phyloP scores from a whole-genome alignment of 2,329 filamentous ascomycete genomes.

The Hymenoscyphus albidus region DNA sequence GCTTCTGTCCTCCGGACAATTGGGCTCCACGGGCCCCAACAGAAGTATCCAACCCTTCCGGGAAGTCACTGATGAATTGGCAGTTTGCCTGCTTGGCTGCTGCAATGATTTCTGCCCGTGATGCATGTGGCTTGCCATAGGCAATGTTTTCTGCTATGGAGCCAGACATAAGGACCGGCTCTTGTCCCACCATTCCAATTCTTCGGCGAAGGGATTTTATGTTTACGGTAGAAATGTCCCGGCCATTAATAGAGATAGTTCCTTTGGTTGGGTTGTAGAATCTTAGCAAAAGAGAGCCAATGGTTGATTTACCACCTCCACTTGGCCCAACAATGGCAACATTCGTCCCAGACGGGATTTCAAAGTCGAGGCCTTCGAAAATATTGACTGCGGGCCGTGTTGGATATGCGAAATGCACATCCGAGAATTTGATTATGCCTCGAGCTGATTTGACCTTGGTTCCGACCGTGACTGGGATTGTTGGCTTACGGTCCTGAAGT shows the following conservation, averaged over 20 bases:
- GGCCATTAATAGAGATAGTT: conserved; percentile 75
- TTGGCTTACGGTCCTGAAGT: conserved; percentile 82
- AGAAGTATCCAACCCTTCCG: conserved; percentile 89
- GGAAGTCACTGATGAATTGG: conserved; percentile 93
- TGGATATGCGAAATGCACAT: conserved; percentile 87
- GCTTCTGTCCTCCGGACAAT: conserved; percentile 93
- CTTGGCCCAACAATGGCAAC: conserved; percentile 96
- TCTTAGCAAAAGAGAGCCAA: conserved; percentile 82
- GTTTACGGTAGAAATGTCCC: conserved; percentile 82
- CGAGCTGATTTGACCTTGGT: conserved; percentile 75
- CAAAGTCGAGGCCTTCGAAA: conserved; percentile 84
- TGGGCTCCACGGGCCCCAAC: conserved; percentile 91
- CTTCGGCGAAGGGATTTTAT: conserved; percentile 87
- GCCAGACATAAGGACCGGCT: conserved; percentile 87
- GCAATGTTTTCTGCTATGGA: conserved; percentile 86
- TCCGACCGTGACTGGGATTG: conserved; percentile 83
- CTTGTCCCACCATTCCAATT: conserved; percentile 93
- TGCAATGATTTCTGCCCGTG: conserved; percentile 73
- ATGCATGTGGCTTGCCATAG: conserved; percentile 80
- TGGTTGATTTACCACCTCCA: conserved; percentile 93
- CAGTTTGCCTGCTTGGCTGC: conserved; percentile 93
- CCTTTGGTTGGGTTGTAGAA: conserved; percentile 85
- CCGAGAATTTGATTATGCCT: conserved; percentile 81
- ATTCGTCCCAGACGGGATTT: conserved; percentile 88
- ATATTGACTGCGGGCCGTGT: conserved; percentile 89